Conservation (phyloP, 495 filamentous ascomycete species). For the Cryomyces minteri region DNA sequence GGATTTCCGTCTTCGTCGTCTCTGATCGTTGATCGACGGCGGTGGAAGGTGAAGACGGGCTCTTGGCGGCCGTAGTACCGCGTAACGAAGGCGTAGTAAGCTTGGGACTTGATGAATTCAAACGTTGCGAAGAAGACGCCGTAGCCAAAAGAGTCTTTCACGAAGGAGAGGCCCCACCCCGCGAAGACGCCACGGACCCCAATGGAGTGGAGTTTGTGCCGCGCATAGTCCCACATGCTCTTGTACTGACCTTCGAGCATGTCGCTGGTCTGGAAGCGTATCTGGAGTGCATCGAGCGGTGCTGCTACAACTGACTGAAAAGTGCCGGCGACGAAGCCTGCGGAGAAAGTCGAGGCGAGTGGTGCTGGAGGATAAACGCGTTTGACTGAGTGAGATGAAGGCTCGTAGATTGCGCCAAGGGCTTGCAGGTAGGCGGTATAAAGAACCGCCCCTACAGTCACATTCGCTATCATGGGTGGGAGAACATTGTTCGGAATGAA, state of each 20-base stretch:
- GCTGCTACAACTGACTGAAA: constrained; percentile 69
- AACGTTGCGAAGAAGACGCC: constrained; percentile 75
- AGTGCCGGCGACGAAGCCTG: constrained; percentile 59
- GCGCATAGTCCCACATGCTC: constrained; percentile 69
- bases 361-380: constrained; percentile 60
- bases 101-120: constrained; percentile 73
- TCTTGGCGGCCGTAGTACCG: constrained; percentile 52
- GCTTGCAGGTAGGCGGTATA: constrained; percentile 80
- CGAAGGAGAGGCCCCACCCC: constrained; percentile 57
- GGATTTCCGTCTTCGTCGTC: constrained; percentile 17
- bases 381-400: constrained; percentile 45
- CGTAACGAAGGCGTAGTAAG: constrained; percentile 62
- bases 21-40: constrained; percentile 3
- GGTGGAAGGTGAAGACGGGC: constrained; percentile 21
- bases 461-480: constrained; percentile 72
- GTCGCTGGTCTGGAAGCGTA: constrained; percentile 54
- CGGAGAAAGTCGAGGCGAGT: constrained; percentile 44
- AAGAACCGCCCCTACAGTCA: constrained; percentile 60
- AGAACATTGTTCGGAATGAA: constrained; percentile 80
- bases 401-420: constrained; percentile 52
- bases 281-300: constrained; percentile 74
- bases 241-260: constrained; percentile 48
- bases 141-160: constrained; percentile 68
- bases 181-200: constrained; percentile 67
- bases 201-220: constrained; percentile 57